Evolutionary conservation across 441 rosid species (phyloP).

Genomic region (Croton setiger): DNA sequence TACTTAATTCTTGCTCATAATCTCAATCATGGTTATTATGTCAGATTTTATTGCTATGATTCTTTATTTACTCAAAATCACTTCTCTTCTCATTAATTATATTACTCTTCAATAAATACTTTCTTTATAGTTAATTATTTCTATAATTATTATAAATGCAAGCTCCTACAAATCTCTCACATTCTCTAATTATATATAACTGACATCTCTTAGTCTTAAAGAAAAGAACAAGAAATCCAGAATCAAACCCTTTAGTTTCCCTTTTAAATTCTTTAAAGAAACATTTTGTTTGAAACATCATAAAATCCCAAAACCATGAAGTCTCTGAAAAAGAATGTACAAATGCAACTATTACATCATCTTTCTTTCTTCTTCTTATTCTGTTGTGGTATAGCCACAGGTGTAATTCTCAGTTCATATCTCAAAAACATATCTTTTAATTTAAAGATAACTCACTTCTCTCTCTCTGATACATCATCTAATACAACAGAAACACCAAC

Average conservation of each 20-base stretch:
- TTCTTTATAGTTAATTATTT: neutral
- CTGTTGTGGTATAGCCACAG: constrained; percentile 50
- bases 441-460: constrained; percentile 36
- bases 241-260: neutral
- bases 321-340: constrained; percentile 40
- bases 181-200: neutral
- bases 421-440: constrained; percentile 39
- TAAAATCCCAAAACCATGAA: constrained; percentile 32
- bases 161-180: neutral
- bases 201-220: constrained; percentile 32
- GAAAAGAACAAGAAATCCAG: constrained; percentile 28
- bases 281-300: neutral
- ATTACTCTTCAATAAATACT: neutral
- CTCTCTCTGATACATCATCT: constrained; percentile 24
- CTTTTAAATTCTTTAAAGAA: neutral
- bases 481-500: constrained; percentile 3
- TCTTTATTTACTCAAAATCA: constrained; percentile 4
- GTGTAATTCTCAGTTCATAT: constrained; percentile 55
- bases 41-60: constrained; percentile 7
- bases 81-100: constrained; percentile 12
- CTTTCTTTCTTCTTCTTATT: constrained; percentile 52
- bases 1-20: neutral
- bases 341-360: constrained; percentile 40
- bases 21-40: neutral
- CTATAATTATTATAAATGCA: neutral